These are phyloP conservation scores for Psilocybe sp. DNA, from an alignment of 768 basidiomycete species.

Conservation along the genomic window DNA sequence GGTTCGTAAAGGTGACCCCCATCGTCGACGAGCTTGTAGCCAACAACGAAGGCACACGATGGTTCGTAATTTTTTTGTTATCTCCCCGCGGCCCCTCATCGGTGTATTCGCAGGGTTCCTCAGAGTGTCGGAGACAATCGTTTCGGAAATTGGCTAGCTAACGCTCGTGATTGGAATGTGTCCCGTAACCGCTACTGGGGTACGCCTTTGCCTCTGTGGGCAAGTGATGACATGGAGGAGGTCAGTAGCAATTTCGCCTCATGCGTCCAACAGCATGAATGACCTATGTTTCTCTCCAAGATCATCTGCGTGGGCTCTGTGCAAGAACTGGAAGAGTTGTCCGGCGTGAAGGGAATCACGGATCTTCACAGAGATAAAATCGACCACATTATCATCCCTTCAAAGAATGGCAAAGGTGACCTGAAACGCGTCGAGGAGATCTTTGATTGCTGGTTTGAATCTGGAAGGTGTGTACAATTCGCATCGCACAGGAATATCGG, in stretches of 20 bases:
- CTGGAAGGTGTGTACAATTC: slow-evolving; percentile 77
- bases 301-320: slow-evolving; percentile 86
- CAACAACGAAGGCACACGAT: slow-evolving; percentile 89
- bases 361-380: slow-evolving; percentile 95
- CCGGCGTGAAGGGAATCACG: slow-evolving; percentile 78
- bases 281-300: slow-evolving; percentile 31
- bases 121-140: slow-evolving; percentile 85
- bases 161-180: slow-evolving; percentile 99
- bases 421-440: slow-evolving; percentile 94
- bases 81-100: neutral
- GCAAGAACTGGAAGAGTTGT: slow-evolving; percentile 80
- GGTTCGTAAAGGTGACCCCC: slow-evolving; percentile 90
- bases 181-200: slow-evolving; percentile 99
- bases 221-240: slow-evolving; percentile 89
- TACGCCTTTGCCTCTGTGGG: slow-evolving; percentile 96
- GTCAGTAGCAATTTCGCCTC: slow-evolving; percentile 30
- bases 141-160: slow-evolving; percentile 96
- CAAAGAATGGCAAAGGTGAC: slow-evolving; percentile 78
- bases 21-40: slow-evolving; percentile 83
- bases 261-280: neutral
- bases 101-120: slow-evolving; percentile 69
- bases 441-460: slow-evolving; percentile 99
- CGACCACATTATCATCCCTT: slow-evolving; percentile 95
- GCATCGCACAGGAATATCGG: too few species aligned
- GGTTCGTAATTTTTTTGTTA: slow-evolving; percentile 43